Conservation (phyloP, 2,329 filamentous ascomycete species). For the Orbilia ellipsospora region DNA sequence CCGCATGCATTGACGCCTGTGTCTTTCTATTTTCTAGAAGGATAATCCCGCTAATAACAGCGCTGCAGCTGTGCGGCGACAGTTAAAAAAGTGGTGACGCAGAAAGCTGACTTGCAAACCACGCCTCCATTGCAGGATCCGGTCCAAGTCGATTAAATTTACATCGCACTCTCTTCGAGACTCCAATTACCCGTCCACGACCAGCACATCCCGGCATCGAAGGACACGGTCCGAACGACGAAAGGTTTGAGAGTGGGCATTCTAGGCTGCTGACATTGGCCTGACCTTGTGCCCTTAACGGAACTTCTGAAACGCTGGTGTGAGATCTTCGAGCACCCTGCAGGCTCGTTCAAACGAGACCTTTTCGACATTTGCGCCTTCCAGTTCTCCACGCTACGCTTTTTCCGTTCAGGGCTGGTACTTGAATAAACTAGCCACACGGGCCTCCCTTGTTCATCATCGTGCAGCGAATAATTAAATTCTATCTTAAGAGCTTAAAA, state of each 20-base stretch:
- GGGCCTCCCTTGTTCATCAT: conserved; percentile 39
- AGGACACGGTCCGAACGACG: conserved; percentile 28
- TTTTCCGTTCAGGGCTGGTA: background rate
- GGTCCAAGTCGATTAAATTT: too few relatives aligned
- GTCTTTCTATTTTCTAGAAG: background rate
- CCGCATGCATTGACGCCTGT: conserved; percentile 18
- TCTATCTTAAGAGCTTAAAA: conserved; percentile 26
- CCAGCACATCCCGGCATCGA: conserved; percentile 9
- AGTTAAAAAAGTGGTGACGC: too few relatives aligned
- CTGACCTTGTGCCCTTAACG: conserved; percentile 3
- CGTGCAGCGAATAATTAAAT: conserved; percentile 13
- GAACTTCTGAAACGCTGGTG: conserved; percentile 52
- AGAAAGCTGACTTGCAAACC: too few relatives aligned
- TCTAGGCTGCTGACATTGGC: conserved; percentile 41
- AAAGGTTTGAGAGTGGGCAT: conserved; percentile 24
- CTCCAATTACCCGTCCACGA: conserved; percentile 39
- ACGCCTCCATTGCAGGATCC: too few relatives aligned
- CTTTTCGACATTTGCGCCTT: conserved; percentile 40
- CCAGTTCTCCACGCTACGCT: conserved; percentile 14
- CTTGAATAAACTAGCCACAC: conserved; percentile 15
- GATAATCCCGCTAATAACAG: too few relatives aligned
- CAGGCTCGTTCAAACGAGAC: conserved; percentile 36
- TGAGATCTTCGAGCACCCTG: conserved; percentile 50
- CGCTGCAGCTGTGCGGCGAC: too few relatives aligned
- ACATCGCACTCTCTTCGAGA: background rate